Conservation (phyloP, 768 basidiomycete species). For the Lactifluus hygrophoroides region DNA sequence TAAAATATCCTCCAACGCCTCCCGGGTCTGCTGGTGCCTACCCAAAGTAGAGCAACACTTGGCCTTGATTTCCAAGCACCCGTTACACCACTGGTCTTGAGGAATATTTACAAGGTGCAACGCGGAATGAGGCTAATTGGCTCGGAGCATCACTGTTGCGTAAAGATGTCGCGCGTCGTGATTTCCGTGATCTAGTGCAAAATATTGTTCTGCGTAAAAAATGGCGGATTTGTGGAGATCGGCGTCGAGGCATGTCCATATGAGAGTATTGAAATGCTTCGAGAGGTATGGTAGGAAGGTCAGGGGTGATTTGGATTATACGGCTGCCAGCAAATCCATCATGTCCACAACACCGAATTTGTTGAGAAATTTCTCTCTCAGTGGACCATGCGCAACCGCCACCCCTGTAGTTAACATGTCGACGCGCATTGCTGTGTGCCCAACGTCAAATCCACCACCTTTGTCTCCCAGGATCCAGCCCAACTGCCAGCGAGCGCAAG, state of each 20-base stretch:
- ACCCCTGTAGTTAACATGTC: constrained; percentile 36
- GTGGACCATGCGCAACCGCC: constrained; percentile 18
- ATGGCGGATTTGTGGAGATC: constrained; percentile 72
- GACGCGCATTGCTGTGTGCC: constrained; percentile 64
- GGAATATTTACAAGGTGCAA: constrained; percentile 58
- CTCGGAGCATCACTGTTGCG: constrained; percentile 64
- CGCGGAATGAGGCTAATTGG: constrained; percentile 68
- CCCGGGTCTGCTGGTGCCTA: constrained; percentile 67
- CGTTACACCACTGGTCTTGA: constrained; percentile 52
- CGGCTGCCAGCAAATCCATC: constrained; percentile 54
- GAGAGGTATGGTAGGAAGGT: constrained; percentile 48
- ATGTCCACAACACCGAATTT: constrained; percentile 48
- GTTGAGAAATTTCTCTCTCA: constrained; percentile 42
- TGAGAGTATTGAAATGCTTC: constrained; percentile 60
- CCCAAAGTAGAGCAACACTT: constrained; percentile 66
- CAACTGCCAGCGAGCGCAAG: constrained; percentile 10
- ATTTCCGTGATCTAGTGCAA: constrained; percentile 54
- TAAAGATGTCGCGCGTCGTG: constrained; percentile 83
- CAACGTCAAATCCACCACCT: constrained; percentile 75
- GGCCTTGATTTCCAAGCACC: constrained; percentile 74
- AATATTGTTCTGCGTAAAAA: constrained; percentile 85
- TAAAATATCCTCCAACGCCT: constrained; percentile 57
- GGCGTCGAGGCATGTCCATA: constrained; percentile 81
- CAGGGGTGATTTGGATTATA: constrained; percentile 48
- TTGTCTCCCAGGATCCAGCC: constrained; percentile 31